phyloP scores from a whole-genome alignment of 768 basidiomycete genomes.

The Baorangia bicolor region DNA sequence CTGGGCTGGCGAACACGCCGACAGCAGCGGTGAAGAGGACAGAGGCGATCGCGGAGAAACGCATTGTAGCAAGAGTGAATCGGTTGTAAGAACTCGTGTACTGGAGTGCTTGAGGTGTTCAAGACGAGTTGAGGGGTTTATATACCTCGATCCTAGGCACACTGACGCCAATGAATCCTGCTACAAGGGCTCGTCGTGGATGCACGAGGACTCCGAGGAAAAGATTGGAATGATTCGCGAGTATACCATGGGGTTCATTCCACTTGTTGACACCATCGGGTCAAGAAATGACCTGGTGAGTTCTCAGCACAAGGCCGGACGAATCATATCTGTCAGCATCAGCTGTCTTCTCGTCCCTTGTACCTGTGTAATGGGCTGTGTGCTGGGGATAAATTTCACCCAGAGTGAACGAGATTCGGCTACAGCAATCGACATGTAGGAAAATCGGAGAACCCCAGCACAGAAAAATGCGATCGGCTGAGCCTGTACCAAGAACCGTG shows the following conservation, averaged over 20 bases:
- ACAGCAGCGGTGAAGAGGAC: conserved; percentile 6
- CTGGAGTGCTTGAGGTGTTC: conserved; percentile 8
- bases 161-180: background rate
- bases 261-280: background rate
- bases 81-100: conserved; percentile 4
- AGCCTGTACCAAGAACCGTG: background rate
- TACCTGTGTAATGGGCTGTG: background rate
- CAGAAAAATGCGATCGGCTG: background rate
- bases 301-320: background rate
- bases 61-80: conserved; percentile 1
- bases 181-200: background rate
- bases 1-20: conserved; percentile 9
- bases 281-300: background rate
- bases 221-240: background rate
- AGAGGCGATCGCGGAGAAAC: conserved; percentile 7
- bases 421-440: background rate
- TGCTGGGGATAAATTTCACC: background rate
- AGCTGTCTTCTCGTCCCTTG: background rate
- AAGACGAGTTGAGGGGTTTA: conserved; percentile 1
- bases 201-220: conserved; percentile 3
- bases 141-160: conserved; percentile 5
- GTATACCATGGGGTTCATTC: background rate
- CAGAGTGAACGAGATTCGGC: background rate
- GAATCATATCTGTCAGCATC: background rate
- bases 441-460: background rate